Percentiles rank a stretch among this genome's conserved stretches.
Evolutionary conservation across 768 basidiomycete species (phyloP).

Genomic region (Mycena metata): DNA sequence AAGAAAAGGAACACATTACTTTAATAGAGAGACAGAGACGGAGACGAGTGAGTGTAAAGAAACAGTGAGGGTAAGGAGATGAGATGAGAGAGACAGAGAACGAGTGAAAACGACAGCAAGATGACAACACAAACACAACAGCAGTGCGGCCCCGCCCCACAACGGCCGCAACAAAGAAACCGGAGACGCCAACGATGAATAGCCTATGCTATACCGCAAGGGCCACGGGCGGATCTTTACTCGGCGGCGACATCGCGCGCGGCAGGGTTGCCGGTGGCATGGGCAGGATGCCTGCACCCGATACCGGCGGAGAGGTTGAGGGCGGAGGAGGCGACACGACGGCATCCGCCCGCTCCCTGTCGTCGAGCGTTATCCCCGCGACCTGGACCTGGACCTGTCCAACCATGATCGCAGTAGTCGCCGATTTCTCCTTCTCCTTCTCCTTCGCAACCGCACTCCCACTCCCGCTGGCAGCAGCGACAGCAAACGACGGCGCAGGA

Average conservation of each 20-base stretch:
- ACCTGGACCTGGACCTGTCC: conserved; percentile 32
- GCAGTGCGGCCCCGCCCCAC: background rate
- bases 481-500: background rate
- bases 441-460: conserved; percentile 2
- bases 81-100: background rate
- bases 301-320: background rate
- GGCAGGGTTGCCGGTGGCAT: no score
- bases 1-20: conserved; percentile 3
- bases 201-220: conserved; percentile 14
- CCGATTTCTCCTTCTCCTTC: conserved; percentile 30
- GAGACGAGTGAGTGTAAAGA: background rate
- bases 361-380: conserved; percentile 32
- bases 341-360: background rate
- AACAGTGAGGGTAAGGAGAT: background rate
- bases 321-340: background rate
- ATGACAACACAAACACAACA: conserved; percentile 27
- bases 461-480: conserved; percentile 8
- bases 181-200: background rate
- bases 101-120: conserved; percentile 34
- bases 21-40: background rate
- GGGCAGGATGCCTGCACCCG: background rate
- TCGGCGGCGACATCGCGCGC: conserved; percentile 7
- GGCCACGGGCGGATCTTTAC: conserved; percentile 24
- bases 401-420: conserved; percentile 31
- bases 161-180: background rate